phyloP scores from a whole-genome alignment of 1,139 yeast genomes.

The Scheffersomyces quercinus region DNA sequence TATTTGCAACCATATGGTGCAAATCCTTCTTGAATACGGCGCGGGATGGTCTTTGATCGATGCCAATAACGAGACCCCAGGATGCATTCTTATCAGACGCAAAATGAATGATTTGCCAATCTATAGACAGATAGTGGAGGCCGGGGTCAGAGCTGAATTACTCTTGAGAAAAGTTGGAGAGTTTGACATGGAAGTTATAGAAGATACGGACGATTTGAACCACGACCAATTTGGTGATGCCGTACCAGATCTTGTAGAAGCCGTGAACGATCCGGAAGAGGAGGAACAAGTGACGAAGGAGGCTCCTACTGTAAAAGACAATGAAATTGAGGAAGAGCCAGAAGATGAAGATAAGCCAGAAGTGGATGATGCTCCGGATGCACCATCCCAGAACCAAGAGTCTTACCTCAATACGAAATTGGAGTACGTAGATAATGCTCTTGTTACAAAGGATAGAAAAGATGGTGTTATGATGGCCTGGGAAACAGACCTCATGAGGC shows the following conservation, averaged over 20 bases:
- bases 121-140: slow-evolving; percentile 62
- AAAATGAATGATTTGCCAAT: slow-evolving; percentile 47
- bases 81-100: slow-evolving; percentile 62
- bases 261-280: slow-evolving; percentile 14
- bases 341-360: not conserved
- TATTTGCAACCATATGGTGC: slow-evolving; percentile 57
- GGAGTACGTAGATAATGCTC: slow-evolving; percentile 68
- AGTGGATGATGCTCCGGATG: slow-evolving; percentile 27
- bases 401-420: slow-evolving; percentile 68
- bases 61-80: slow-evolving; percentile 69
- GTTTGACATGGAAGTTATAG: slow-evolving; percentile 45
- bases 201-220: slow-evolving; percentile 28
- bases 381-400: slow-evolving; percentile 65
- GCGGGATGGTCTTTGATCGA: slow-evolving; percentile 88
- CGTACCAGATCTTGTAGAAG: slow-evolving; percentile 10
- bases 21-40: slow-evolving; percentile 73
- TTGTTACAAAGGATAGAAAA: slow-evolving; percentile 67
- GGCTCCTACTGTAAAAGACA: slow-evolving; percentile 2
- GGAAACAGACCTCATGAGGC: slow-evolving; percentile 82
- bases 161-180: slow-evolving; percentile 72
- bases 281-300: slow-evolving; percentile 8
- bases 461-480: slow-evolving; percentile 99
- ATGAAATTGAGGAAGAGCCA: slow-evolving; percentile 7
- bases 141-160: slow-evolving; percentile 90
- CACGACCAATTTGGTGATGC: slow-evolving; percentile 16